A percentile compares a stretch with the other conserved stretches of the same genome.
These are phyloP conservation scores for Singerocomus rubriflavus DNA, from an alignment of 1,284 basidiomycete species.

Conservation along the genomic window DNA sequence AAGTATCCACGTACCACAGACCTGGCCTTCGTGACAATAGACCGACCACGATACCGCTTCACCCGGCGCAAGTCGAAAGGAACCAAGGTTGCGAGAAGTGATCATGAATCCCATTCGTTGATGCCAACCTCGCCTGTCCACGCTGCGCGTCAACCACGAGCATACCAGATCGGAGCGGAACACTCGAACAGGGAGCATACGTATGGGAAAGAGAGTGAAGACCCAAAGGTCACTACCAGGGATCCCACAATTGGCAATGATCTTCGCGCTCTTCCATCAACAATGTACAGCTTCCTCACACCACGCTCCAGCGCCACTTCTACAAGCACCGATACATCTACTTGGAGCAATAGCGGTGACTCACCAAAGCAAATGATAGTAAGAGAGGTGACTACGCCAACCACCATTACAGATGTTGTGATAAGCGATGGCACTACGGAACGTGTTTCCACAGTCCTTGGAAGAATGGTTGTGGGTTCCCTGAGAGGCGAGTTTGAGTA, in stretches of 20 bases:
- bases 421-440: constrained; percentile 8
- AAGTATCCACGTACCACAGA: constrained; percentile 26
- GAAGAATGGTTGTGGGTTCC: constrained; percentile 25
- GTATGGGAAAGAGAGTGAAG: constrained; percentile 7
- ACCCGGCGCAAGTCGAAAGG: constrained; percentile 17
- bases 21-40: constrained; percentile 29
- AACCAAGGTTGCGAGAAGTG: not conserved
- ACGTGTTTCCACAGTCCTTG: constrained; percentile 22
- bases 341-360: not conserved
- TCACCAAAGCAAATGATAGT: not conserved
- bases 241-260: not conserved
- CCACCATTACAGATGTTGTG: not conserved
- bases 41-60: constrained; percentile 28
- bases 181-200: not conserved
- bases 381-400: not conserved
- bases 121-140: not conserved
- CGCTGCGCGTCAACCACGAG: not conserved
- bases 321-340: constrained; percentile 21
- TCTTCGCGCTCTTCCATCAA: constrained; percentile 8
- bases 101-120: not conserved
- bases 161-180: not conserved
- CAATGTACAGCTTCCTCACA: constrained; percentile 11
- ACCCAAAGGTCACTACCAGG: not conserved
- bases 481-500: constrained; percentile 1
- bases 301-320: constrained; percentile 20